These are phyloP conservation scores for Gastrolobium villosum DNA, from an alignment of 306 rosid genomes.

Conservation along the genomic window DNA sequence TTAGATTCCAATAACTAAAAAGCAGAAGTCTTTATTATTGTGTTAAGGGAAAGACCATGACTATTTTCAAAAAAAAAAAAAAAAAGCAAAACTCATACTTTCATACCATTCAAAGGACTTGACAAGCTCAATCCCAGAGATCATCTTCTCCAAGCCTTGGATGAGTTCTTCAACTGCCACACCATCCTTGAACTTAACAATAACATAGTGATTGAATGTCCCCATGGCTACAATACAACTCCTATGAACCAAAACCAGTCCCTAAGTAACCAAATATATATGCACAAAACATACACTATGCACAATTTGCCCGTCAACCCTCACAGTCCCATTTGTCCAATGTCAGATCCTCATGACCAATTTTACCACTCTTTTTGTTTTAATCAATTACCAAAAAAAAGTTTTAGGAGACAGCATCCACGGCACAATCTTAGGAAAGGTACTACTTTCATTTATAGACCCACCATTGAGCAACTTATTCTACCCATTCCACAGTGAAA, in stretches of 20 bases:
- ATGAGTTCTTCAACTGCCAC: slow-evolving; percentile 69
- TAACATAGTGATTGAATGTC: slow-evolving; percentile 80
- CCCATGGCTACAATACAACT: slow-evolving; percentile 59
- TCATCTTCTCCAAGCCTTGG: slow-evolving; percentile 71
- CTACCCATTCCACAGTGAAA: slow-evolving; percentile 46
- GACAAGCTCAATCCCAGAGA: slow-evolving; percentile 67
- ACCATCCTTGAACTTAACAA: slow-evolving; percentile 84
- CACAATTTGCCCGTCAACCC: slow-evolving; percentile 50
- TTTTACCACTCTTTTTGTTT: slow-evolving; percentile 46
- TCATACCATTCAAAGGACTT: slow-evolving; percentile 85
- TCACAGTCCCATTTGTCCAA: slow-evolving; percentile 54
- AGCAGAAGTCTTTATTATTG: too few species aligned
- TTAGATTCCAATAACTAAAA: too few species aligned
- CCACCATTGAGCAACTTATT: slow-evolving; percentile 55
- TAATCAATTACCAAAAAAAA: slow-evolving; percentile 49
- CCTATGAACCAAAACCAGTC: slow-evolving; percentile 40
- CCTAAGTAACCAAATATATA: slow-evolving; percentile 52
- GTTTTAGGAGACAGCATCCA: slow-evolving; percentile 53
- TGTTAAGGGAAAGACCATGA: neutral
- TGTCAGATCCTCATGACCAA: slow-evolving; percentile 54
- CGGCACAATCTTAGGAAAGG: slow-evolving; percentile 52
- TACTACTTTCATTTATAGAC: slow-evolving; percentile 51
- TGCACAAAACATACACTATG: slow-evolving; percentile 1
- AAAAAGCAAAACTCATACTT: neutral
- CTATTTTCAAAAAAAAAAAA: neutral